A percentile compares a stretch with the other conserved stretches of the same genome.
These are phyloP conservation scores for Cnidoscolus chayamansa DNA, from an alignment of 441 rosid species.

Conservation along the genomic window DNA sequence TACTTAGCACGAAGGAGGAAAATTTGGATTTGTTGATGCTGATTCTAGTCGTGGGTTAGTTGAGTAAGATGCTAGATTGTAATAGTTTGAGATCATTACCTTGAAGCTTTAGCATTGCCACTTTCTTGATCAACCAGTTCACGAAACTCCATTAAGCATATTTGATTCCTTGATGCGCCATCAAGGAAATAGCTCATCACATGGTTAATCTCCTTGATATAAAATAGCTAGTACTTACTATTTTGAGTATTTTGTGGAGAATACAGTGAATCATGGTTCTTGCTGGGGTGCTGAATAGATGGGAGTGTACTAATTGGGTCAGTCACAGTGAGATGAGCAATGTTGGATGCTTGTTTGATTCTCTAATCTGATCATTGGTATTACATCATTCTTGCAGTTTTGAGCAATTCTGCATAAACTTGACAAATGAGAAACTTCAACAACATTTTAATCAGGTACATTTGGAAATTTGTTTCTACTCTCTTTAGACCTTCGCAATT, in stretches of 20 bases:
- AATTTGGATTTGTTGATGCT: background rate
- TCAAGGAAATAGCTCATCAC: background rate
- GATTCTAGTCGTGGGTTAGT: background rate
- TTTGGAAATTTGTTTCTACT: slow-evolving; percentile 2
- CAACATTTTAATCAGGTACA: slow-evolving; percentile 97
- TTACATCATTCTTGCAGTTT: slow-evolving; percentile 49
- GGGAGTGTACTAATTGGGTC: background rate
- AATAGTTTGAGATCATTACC: background rate
- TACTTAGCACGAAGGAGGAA: background rate
- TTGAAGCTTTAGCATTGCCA: slow-evolving; percentile 6
- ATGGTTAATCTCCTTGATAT: background rate
- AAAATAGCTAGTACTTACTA: background rate
- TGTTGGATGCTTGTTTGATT: slow-evolving; percentile 21
- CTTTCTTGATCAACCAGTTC: slow-evolving; percentile 8
- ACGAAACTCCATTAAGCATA: background rate
- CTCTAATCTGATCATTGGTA: slow-evolving; percentile 27
- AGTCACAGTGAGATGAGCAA: background rate
- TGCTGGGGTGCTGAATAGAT: background rate
- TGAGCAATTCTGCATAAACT: slow-evolving; percentile 98
- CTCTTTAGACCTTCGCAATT: slow-evolving; percentile 16
- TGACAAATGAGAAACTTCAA: slow-evolving; percentile 97
- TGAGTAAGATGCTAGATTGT: slow-evolving; percentile 3
- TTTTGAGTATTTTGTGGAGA: slow-evolving; percentile 15
- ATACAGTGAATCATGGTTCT: background rate
- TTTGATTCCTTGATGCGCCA: slow-evolving; percentile 12